Percentiles rank a stretch among this genome's conserved stretches.
Conservation (phyloP, 352 stramenopile species). For the Phytophthora aleatoria region DNA sequence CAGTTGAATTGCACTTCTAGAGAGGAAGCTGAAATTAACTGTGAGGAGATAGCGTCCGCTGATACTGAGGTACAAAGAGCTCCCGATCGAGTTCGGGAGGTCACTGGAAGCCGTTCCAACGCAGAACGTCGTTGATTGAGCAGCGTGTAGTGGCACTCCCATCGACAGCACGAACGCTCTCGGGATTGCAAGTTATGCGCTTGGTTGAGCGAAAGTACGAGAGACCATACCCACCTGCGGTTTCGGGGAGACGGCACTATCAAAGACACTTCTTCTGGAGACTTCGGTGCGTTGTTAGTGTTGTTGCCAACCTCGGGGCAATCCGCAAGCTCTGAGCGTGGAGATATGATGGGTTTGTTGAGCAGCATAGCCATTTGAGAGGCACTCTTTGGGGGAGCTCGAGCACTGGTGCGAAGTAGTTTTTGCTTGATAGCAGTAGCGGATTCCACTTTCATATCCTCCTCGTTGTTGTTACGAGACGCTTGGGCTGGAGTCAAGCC, state of each 20-base stretch:
- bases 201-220: conserved; percentile 64
- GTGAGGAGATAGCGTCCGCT: conserved; percentile 7
- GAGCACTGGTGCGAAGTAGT: conserved; percentile 27
- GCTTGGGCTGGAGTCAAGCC: not conserved
- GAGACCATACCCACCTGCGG: conserved; percentile 49
- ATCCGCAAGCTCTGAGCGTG: conserved; percentile 36
- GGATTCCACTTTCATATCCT: conserved; percentile 7
- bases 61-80: conserved; percentile 1
- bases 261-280: conserved; percentile 1
- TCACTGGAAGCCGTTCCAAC: conserved; percentile 39
- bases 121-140: conserved; percentile 61
- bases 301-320: not conserved
- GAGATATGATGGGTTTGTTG: conserved; percentile 52
- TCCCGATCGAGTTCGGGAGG: conserved; percentile 5
- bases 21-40: conserved; percentile 5
- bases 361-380: conserved; percentile 56
- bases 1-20: conserved; percentile 58
- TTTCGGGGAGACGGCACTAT: conserved; percentile 41
- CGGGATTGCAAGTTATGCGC: conserved; percentile 64
- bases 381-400: conserved; percentile 36
- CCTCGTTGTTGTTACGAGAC: conserved; percentile 11
- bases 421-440: conserved; percentile 37
- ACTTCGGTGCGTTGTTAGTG: not conserved
- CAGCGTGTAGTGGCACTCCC: conserved; percentile 77
- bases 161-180: conserved; percentile 62